Conservation (phyloP, 805 yeast genomes). For the Brettanomyces anomalus region DNA sequence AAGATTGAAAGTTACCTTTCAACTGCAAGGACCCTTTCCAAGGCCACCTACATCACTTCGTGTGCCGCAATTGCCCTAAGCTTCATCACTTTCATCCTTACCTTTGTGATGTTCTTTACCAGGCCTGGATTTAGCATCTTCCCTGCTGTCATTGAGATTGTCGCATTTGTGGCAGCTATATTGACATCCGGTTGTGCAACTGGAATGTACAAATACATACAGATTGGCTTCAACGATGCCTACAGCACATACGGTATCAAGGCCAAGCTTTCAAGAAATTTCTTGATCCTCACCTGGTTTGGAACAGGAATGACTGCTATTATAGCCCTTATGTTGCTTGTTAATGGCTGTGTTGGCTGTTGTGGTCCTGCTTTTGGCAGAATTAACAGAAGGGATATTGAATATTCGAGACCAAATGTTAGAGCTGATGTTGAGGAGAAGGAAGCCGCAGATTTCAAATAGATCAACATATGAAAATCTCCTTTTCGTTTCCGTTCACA, state of each 20-base stretch:
- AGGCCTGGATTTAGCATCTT: not conserved
- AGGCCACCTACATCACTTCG: slow-evolving; percentile 51
- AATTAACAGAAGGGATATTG: too few species aligned
- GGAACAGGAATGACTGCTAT: slow-evolving; percentile 9
- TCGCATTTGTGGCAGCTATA: slow-evolving; percentile 11
- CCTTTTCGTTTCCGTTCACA: too few species aligned
- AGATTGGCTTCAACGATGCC: slow-evolving; percentile 41
- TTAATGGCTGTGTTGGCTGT: not conserved
- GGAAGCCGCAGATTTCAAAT: too few species aligned
- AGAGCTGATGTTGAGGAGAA: too few species aligned
- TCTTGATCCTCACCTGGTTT: slow-evolving; percentile 19
- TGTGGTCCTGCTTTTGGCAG: not conserved
- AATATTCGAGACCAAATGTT: too few species aligned
- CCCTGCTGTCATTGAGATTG: slow-evolving; percentile 21
- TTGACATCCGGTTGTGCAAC: slow-evolving; percentile 31
- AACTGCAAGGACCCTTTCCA: slow-evolving; percentile 37
- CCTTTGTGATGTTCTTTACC: not conserved
- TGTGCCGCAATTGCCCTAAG: slow-evolving; percentile 38
- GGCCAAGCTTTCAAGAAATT: slow-evolving; percentile 31
- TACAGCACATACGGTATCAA: slow-evolving; percentile 42
- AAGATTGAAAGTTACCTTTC: slow-evolving; percentile 37
- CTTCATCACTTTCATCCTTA: slow-evolving; percentile 1
- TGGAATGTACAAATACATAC: slow-evolving; percentile 45
- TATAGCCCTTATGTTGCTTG: not conserved
- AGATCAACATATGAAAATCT: too few species aligned